phyloP scores from a whole-genome alignment of 148 eudicot species.

The Camellia sinensis region DNA sequence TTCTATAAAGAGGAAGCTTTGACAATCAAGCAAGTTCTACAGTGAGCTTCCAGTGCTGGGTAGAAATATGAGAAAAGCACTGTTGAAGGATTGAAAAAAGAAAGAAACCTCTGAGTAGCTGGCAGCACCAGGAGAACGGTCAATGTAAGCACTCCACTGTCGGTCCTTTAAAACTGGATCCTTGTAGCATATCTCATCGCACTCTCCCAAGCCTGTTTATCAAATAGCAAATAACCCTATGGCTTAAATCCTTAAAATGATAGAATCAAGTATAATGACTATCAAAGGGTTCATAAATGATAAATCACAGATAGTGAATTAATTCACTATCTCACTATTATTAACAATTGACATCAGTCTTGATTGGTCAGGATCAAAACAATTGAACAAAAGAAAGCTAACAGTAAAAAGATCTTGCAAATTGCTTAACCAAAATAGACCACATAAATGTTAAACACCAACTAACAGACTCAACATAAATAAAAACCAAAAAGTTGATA shows the following conservation, averaged over 20 bases:
- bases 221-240: not conserved
- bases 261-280: too few relatives aligned
- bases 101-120: constrained; percentile 73
- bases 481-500: not conserved
- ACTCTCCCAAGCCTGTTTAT: constrained; percentile 58
- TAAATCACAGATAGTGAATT: not conserved
- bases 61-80: not conserved
- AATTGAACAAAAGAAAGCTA: too few relatives aligned
- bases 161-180: constrained; percentile 92
- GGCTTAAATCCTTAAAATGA: not conserved
- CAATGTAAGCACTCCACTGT: constrained; percentile 97
- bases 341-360: too few relatives aligned
- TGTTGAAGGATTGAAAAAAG: not conserved
- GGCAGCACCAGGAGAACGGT: constrained; percentile 93
- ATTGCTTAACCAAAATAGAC: not conserved
- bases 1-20: too few relatives aligned
- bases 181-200: constrained; percentile 93
- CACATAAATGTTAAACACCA: not conserved
- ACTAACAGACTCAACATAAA: not conserved
- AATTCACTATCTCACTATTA: not conserved
- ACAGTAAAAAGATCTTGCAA: not conserved
- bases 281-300: not conserved
- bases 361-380: too few relatives aligned
- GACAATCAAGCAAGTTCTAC: too few relatives aligned
- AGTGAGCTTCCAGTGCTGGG: too few relatives aligned